Percentiles rank a stretch among this genome's conserved stretches.
Conservation (phyloP, 1,284 basidiomycete species). For the Agroathelia rolfsii region DNA sequence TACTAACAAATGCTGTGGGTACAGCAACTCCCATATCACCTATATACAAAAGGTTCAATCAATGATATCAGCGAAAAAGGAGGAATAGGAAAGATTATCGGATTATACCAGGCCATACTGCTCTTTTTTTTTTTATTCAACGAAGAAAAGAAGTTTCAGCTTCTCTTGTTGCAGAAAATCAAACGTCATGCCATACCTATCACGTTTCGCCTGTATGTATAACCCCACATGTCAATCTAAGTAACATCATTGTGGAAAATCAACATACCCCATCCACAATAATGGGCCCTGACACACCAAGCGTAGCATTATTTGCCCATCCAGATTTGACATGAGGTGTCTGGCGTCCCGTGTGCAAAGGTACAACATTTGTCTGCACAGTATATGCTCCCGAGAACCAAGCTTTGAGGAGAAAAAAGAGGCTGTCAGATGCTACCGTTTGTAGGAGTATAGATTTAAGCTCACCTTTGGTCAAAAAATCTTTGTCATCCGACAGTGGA, state of each 20-base stretch:
- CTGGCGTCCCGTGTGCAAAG: slow-evolving; percentile 32
- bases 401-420: slow-evolving; percentile 14
- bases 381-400: slow-evolving; percentile 48
- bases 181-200: slow-evolving; percentile 28
- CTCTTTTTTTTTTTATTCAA: too few relatives aligned
- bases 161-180: background rate
- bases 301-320: slow-evolving; percentile 48
- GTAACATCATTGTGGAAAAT: too few relatives aligned
- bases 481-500: slow-evolving; percentile 29
- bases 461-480: slow-evolving; percentile 33
- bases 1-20: slow-evolving; percentile 50
- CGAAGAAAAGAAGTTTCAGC: background rate
- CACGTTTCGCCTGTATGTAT: too few relatives aligned
- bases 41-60: too few relatives aligned
- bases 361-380: slow-evolving; percentile 40
- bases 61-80: too few relatives aligned
- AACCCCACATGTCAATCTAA: too few relatives aligned
- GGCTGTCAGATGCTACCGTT: background rate
- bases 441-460: background rate
- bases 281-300: slow-evolving; percentile 48
- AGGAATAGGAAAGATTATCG: background rate
- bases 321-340: slow-evolving; percentile 23
- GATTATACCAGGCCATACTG: slow-evolving; percentile 43
- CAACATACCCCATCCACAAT: slow-evolving; percentile 58
- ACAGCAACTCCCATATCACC: slow-evolving; percentile 58